Evolutionary conservation across 1,284 basidiomycete genomes (phyloP), one percentile per base, ranked within the genome.

Genomic region (Earliella scabrosa): DNA sequence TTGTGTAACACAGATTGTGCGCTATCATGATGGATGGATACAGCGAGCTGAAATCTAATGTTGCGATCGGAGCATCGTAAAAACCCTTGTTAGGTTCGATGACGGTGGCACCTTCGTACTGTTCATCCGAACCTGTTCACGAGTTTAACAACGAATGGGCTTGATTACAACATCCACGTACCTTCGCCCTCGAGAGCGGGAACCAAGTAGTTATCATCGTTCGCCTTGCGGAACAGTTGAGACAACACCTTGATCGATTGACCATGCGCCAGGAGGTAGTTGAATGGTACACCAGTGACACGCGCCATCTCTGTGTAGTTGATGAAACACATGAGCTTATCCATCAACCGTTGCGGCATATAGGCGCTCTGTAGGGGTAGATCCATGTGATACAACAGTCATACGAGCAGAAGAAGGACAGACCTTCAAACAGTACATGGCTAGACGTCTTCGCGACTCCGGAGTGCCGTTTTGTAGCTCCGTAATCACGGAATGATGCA

Each of bases 21-120:
- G 95, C 96, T 95, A 97, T 97, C 95, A 98, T 98, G 75, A 98
- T 98, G 0, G 96, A 98, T 0, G 95, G 95, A 72, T 98, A 98
- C 62, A 98, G 81, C 0, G 95, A 97, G 54, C 93, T 95, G 75
- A 98, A 98, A 82, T 98, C 95, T 39, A 98, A 82, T 0, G 95
- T 98, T 5, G 96, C 94, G 66, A 98, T 97, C 0, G 95, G 95
- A 0, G 88, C 84, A 68, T 97, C 93, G 70, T 97, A 98, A 72
- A 92, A 98, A 0, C 96, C 95, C 68, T 90, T 93, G 69, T 83
- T 88, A 1, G 95, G 95, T 66, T 98, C 96, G 63, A 98, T 97
- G 68, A 98, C 95, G 11, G 94, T 98, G 1, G 96, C 96, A 64
- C 95, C 95, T 75, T 98, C 95, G 67, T 98, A 98, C 67, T 95